Evolutionary conservation across 371 early-diverging fungal species (phyloP).

Genomic region (Mortierella sp.): DNA sequence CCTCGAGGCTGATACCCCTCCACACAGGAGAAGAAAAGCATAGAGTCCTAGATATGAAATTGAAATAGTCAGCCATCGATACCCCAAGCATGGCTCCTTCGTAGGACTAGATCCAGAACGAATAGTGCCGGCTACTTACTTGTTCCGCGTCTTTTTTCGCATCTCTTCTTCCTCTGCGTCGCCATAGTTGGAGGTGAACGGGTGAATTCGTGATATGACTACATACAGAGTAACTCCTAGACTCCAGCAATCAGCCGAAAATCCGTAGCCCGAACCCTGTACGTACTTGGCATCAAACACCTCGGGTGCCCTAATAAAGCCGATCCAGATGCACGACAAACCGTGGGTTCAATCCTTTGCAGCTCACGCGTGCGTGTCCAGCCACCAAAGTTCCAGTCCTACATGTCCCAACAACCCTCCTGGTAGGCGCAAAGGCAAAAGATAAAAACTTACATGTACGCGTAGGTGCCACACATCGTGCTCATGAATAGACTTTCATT

Average conservation of each 20-base stretch:
- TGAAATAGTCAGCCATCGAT: conserved; percentile 9
- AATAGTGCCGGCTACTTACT: conserved; percentile 15
- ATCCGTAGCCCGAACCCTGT: conserved; percentile 56
- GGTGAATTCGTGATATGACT: conserved; percentile 57
- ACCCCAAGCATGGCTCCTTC: conserved; percentile 13
- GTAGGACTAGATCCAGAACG: background rate
- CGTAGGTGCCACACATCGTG: conserved; percentile 70
- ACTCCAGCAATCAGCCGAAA: conserved; percentile 70
- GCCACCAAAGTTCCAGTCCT: too few relatives aligned
- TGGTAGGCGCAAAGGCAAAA: background rate
- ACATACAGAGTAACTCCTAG: conserved; percentile 67
- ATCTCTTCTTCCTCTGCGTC: conserved; percentile 51
- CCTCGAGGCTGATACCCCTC: conserved; percentile 45
- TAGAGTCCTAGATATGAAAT: conserved; percentile 10
- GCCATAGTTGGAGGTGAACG: conserved; percentile 52
- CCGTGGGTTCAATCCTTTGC: too few relatives aligned
- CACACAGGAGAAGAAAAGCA: conserved; percentile 27
- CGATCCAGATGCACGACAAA: too few relatives aligned
- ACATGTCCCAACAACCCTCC: too few relatives aligned
- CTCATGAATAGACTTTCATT: conserved; percentile 54
- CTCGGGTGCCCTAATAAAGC: conserved; percentile 59
- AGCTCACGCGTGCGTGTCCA: too few relatives aligned
- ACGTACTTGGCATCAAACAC: conserved; percentile 56
- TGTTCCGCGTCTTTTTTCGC: conserved; percentile 55
- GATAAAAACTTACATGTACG: conserved; percentile 53